Conservation (phyloP, 768 basidiomycete genomes). For the Lactarius akahatsu region DNA sequence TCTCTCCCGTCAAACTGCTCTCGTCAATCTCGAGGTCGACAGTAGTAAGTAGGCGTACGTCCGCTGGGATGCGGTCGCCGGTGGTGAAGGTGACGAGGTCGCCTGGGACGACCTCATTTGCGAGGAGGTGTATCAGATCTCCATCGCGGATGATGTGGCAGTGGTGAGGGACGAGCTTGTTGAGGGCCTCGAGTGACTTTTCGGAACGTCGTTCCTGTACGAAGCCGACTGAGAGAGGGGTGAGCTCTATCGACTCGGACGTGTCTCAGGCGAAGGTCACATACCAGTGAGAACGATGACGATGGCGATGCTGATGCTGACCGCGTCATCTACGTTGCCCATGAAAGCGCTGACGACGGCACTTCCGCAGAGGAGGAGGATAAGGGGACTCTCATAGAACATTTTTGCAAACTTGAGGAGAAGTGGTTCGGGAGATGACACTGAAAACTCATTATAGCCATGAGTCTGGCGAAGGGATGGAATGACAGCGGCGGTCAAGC, state of each 20-base stretch:
- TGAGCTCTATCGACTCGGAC: neutral
- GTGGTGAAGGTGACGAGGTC: conserved; percentile 88
- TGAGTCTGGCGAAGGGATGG: conserved; percentile 61
- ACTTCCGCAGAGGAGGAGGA: conserved; percentile 86
- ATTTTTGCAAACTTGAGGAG: conserved; percentile 90
- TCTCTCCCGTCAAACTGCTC: conserved; percentile 93
- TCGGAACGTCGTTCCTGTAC: conserved; percentile 95
- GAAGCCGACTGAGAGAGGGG: conserved; percentile 68
- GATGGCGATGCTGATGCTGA: conserved; percentile 90
- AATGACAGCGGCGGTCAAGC: conserved; percentile 64
- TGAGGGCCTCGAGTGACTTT: conserved; percentile 89
- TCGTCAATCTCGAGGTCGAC: conserved; percentile 94
- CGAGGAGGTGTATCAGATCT: conserved; percentile 74
- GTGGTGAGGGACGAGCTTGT: conserved; percentile 96
- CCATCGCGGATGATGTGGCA: conserved; percentile 86
- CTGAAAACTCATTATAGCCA: conserved; percentile 94
- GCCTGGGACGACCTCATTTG: conserved; percentile 93
- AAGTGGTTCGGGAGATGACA: conserved; percentile 75
- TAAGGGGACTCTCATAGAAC: conserved; percentile 93
- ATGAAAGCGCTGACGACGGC: conserved; percentile 86
- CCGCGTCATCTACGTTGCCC: conserved; percentile 92
- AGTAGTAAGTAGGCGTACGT: conserved; percentile 78
- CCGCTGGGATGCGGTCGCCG: conserved; percentile 95
- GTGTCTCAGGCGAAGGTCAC: conserved; percentile 26
- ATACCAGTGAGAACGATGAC: conserved; percentile 90